A percentile compares a stretch with the other conserved stretches of the same genome.
These are phyloP conservation scores for Helenozyma rhizophorensis DNA, from an alignment of 805 yeast species.

Conservation along the genomic window DNA sequence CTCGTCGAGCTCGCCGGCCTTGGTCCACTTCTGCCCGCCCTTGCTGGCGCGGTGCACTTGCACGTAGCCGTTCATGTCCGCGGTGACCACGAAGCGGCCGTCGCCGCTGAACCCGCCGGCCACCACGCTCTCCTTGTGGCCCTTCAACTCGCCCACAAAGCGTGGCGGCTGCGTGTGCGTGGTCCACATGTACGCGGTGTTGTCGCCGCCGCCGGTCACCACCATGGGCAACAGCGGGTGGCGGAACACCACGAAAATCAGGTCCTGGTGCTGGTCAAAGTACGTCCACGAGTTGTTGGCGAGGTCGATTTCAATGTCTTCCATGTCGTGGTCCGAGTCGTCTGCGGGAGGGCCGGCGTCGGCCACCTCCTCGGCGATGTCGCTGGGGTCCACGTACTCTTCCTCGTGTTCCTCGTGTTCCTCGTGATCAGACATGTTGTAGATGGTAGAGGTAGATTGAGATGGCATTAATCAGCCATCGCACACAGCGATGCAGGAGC, in stretches of 20 bases:
- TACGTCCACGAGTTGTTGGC: slow-evolving; percentile 85
- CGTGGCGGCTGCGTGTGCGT: slow-evolving; percentile 83
- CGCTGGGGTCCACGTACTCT: slow-evolving; percentile 37
- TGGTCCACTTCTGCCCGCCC: slow-evolving; percentile 81
- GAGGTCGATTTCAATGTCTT: slow-evolving; percentile 73
- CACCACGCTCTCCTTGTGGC: slow-evolving; percentile 85
- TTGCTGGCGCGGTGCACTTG: slow-evolving; percentile 66
- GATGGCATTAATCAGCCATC: too few species aligned
- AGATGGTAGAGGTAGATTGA: not conserved
- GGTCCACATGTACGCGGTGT: slow-evolving; percentile 87
- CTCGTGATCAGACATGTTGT: slow-evolving; percentile 12
- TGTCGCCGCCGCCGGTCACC: slow-evolving; percentile 94
- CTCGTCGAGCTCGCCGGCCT: slow-evolving; percentile 69
- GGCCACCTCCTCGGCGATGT: slow-evolving; percentile 38
- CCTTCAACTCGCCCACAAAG: slow-evolving; percentile 68
- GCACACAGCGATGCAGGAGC: too few species aligned
- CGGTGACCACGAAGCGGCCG: slow-evolving; percentile 79
- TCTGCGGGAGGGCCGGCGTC: slow-evolving; percentile 28
- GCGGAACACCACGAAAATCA: slow-evolving; percentile 72
- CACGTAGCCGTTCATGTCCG: slow-evolving; percentile 91
- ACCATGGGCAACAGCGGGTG: slow-evolving; percentile 86
- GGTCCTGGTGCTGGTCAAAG: slow-evolving; percentile 87
- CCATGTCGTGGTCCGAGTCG: slow-evolving; percentile 38
- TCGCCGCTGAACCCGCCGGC: slow-evolving; percentile 79
- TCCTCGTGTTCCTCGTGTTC: slow-evolving; percentile 7